Evolutionary conservation across 164 flowering plant species (phyloP), one percentile per base, ranked within the genome.

Genomic region (Nelumbo lutea): DNA sequence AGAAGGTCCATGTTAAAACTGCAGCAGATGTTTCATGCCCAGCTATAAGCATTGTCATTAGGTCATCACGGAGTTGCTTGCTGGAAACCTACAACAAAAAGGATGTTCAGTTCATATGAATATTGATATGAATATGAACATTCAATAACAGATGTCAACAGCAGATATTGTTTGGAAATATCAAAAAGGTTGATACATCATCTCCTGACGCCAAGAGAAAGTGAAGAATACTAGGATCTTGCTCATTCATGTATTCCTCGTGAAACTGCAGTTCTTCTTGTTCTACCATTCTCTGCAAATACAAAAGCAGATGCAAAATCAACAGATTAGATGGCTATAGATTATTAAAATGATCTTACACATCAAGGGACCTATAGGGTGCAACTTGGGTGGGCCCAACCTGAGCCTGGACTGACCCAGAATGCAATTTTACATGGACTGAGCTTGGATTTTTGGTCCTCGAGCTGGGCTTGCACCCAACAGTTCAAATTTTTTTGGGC

Each of bases 21-120:
- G 98, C 97, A 66, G 98, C 98, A 56, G 98, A 87, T 65, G 98
- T 95, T 85, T 95, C 97, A 78, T 95, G 98, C 65, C 98, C 98
- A 70, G 98, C 98, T 72, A 95, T 95, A 55, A 95, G 96, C 90
- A 95, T 72, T 67, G 98, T 95, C 98, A 95, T 95, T 76, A 95
- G 78, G 72, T 95, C 98, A 83, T 95, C 98, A 73, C 98, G 96
- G 47, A 95, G 90, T 83, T 95, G 98, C 85, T 95, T 95, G 82
- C 98, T 91, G 14, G 98, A 87, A 61, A 94, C 96, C 98, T 94
- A 70, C 69, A 82, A 77, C 7, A 72, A 3, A 73, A 15, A 53
- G 53, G 38, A 68, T 42, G 40, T 59, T 47, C 42, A 59, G 55
- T 65, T 27, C 42, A 68, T 38, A 47, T 9, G 41, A 66, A 27